A percentile compares a stretch with the other conserved stretches of the same genome.
Evolutionary conservation across 805 yeast species (phyloP).

Genomic region (Hanseniaspora nectarophila): DNA sequence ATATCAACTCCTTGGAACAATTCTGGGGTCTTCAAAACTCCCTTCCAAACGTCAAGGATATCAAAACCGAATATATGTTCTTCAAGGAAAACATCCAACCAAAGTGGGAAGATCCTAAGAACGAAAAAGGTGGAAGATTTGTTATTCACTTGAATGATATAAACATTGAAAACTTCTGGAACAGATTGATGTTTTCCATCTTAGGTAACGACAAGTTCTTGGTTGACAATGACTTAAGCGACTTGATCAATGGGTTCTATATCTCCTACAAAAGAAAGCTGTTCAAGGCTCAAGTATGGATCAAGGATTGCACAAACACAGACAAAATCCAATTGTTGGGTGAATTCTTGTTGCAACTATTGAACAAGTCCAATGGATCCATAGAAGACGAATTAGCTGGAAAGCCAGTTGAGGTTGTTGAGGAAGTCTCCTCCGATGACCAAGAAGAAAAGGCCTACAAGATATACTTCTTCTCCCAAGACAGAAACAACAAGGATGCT

Average conservation of each 20-base stretch:
- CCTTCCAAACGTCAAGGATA: constrained; percentile 79
- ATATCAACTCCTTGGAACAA: constrained; percentile 90
- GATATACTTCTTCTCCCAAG: constrained; percentile 2
- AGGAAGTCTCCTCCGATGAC: not conserved
- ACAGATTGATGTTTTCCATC: constrained; percentile 72
- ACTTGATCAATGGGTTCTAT: constrained; percentile 89
- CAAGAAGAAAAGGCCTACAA: not conserved
- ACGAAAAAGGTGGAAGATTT: constrained; percentile 92
- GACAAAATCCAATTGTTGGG: constrained; percentile 64
- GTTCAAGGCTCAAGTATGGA: constrained; percentile 86
- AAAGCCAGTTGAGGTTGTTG: not conserved
- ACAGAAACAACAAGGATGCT: not conserved
- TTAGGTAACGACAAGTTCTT: constrained; percentile 66
- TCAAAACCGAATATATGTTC: constrained; percentile 88
- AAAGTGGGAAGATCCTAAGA: constrained; percentile 93
- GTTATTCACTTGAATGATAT: constrained; percentile 65
- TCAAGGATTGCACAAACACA: constrained; percentile 59
- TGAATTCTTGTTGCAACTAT: constrained; percentile 70
- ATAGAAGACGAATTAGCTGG: constrained; percentile 62
- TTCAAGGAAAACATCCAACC: constrained; percentile 91
- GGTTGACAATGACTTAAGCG: constrained; percentile 50
- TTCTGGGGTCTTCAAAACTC: constrained; percentile 97
- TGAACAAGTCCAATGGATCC: constrained; percentile 33
- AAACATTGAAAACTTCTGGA: constrained; percentile 50
- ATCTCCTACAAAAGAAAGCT: constrained; percentile 74